Evolutionary conservation across 441 rosid species (phyloP), one percentile per base, ranked within the genome.

Genomic region (Aleurites moluccanus): DNA sequence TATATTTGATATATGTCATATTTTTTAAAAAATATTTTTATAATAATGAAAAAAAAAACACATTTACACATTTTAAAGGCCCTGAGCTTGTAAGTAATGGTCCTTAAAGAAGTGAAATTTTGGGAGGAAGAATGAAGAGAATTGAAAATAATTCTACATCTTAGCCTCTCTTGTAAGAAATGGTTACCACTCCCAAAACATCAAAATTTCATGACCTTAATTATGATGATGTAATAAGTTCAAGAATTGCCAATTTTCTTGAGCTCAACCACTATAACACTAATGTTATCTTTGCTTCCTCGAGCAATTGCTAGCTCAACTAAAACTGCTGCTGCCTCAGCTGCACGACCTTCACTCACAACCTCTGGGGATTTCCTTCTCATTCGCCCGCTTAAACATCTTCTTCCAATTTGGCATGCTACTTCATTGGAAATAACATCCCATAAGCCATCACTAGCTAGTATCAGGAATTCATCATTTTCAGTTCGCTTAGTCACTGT

Each of bases 211-310:
- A 45, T 10, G 50, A 45, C 20, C 6, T 52, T 18, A 20, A 20
- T 20, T 52, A 38, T 16, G 21, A 18, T 16, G 23, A 52, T 20
- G 6, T 52, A 18, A 23, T 6, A 52, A 53, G 59, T 53, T 53
- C 25, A 53, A 53, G 59, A 23, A 40, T 3, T 44, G 30, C 38
- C 30, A 27, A 49, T 53, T 28, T 76, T 77, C 15, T 73, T 76
- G 0, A 91, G 88, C 64, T 87, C 89, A 65, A 91, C 87, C 28
- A 89, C 88, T 3, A 89, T 74, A 4, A 91, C 85, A 45, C 90
- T 91, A 35, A 88, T 85, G 72, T 89, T 89, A 72, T 91, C 93
- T 73, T 60, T 78, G 84, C 92, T 89, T 5, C 92, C 90, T 21
- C 89, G 80, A 63, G 84, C 87, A 20, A 91, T 74, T 6, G 92